Conservation (phyloP, 192 early-diverging fungal species). For the Umbelopsis isabellina region DNA sequence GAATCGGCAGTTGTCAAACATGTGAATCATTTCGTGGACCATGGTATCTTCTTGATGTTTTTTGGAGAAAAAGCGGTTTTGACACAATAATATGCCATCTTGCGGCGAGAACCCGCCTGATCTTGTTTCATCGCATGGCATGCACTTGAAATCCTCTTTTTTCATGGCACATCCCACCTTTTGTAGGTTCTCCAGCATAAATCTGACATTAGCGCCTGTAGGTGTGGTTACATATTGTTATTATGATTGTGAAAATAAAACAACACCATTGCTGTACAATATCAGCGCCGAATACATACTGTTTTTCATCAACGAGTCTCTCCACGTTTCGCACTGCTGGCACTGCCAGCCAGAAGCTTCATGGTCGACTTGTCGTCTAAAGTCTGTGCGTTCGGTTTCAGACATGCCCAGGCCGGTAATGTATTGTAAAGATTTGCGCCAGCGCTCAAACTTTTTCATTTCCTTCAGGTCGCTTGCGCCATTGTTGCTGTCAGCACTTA, state of each 20-base stretch:
- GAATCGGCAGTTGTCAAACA: constrained; percentile 77
- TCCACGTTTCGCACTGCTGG: constrained; percentile 75
- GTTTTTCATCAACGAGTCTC: constrained; percentile 71
- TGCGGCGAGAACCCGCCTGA: constrained; percentile 88
- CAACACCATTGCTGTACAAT: too few species aligned
- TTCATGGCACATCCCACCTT: constrained; percentile 66
- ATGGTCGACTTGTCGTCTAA: constrained; percentile 37
- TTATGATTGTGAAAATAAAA: background rate
- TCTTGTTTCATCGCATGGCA: constrained; percentile 78
- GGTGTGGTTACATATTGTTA: background rate
- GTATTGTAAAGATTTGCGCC: constrained; percentile 60
- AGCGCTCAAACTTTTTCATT: constrained; percentile 61
- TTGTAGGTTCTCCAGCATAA: constrained; percentile 82
- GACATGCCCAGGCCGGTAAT: constrained; percentile 66
- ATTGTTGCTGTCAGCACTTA: background rate
- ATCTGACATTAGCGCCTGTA: constrained; percentile 79
- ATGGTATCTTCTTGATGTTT: constrained; percentile 90
- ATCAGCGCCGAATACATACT: constrained; percentile 43
- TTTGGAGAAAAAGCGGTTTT: constrained; percentile 79
- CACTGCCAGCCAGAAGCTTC: constrained; percentile 58
- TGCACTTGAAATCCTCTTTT: constrained; percentile 72
- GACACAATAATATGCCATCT: constrained; percentile 83
- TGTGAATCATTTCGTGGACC: constrained; percentile 92
- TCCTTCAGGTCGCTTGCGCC: constrained; percentile 41
- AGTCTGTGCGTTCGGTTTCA: constrained; percentile 47